Conservation (phyloP, 169 alveolate genomes). For the Sarcocystis neurona region DNA sequence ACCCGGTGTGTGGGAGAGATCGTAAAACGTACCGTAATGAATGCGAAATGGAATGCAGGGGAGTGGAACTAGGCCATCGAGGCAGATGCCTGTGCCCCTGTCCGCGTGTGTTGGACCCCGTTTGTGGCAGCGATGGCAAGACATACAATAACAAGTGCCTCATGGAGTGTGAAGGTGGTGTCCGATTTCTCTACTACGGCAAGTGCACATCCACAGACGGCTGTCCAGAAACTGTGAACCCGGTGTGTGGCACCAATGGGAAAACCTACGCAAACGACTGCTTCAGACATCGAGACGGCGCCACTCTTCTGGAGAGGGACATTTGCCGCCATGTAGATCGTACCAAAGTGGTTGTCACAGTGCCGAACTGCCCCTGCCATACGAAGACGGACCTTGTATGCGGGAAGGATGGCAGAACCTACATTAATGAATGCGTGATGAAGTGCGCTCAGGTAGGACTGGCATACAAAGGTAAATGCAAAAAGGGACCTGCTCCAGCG, state of each 20-base stretch:
- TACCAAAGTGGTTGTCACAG: too few species aligned
- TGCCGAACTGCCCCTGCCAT: constrained; percentile 17
- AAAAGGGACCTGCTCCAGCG: too few species aligned
- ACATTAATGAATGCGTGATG: constrained; percentile 19
- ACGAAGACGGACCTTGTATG: constrained; percentile 13
- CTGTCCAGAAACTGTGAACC: too few species aligned
- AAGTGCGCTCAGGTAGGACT: not conserved
- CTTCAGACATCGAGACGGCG: not conserved
- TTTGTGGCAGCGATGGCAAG: constrained; percentile 5
- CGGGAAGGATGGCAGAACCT: constrained; percentile 20
- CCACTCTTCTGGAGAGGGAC: not conserved
- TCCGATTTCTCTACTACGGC: too few species aligned
- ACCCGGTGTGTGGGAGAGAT: not conserved
- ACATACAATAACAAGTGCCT: constrained; percentile 15
- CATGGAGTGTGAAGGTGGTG: constrained; percentile 22
- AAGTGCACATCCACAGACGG: too few species aligned
- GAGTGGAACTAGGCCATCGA: not conserved
- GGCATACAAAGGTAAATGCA: not conserved
- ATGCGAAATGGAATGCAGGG: not conserved
- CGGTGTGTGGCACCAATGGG: constrained; percentile 21
- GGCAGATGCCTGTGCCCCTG: too few species aligned
- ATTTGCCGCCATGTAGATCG: too few species aligned
- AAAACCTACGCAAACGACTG: constrained; percentile 15
- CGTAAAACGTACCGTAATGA: not conserved
- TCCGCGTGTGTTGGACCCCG: too few species aligned